Conservation (phyloP, 495 filamentous ascomycete species). For the Letharia lupina region DNA sequence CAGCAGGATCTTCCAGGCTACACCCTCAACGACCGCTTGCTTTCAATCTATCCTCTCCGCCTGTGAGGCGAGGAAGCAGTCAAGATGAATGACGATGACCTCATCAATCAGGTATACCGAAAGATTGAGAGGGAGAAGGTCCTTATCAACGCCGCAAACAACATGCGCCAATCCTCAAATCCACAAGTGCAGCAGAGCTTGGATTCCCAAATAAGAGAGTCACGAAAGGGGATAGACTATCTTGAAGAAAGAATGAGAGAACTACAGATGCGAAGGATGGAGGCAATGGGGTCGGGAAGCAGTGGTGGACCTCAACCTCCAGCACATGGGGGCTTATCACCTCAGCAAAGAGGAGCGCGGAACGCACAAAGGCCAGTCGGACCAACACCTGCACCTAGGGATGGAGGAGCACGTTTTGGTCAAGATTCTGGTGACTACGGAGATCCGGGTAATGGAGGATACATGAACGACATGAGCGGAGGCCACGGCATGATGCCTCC, state of each 20-base stretch:
- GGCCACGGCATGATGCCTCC: conserved; percentile 71
- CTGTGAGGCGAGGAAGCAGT: conserved; percentile 14
- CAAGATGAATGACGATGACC: conserved; percentile 67
- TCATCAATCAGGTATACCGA: conserved; percentile 77
- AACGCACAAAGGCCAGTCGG: conserved; percentile 32
- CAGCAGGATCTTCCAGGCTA: background rate
- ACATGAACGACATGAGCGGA: conserved; percentile 43
- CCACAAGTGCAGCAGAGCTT: conserved; percentile 76
- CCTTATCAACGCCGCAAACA: conserved; percentile 85
- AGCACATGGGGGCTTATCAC: conserved; percentile 35
- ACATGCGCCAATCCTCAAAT: conserved; percentile 94
- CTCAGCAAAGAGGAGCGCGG: conserved; percentile 29
- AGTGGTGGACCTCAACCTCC: conserved; percentile 33
- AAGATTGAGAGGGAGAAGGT: conserved; percentile 98
- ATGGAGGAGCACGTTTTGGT: conserved; percentile 45
- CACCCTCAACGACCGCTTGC: background rate
- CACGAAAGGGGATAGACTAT: conserved; percentile 84
- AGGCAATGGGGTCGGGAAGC: conserved; percentile 44
- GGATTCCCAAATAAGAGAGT: conserved; percentile 88
- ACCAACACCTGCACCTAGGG: conserved; percentile 59
- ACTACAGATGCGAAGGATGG: conserved; percentile 70
- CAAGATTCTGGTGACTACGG: conserved; percentile 45
- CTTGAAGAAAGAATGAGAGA: conserved; percentile 85
- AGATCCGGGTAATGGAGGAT: conserved; percentile 42
- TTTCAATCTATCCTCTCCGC: background rate